Base-by-base conservation (phyloP, 352 stramenopile species). In the Phytophthora niederhauseri region DNA sequence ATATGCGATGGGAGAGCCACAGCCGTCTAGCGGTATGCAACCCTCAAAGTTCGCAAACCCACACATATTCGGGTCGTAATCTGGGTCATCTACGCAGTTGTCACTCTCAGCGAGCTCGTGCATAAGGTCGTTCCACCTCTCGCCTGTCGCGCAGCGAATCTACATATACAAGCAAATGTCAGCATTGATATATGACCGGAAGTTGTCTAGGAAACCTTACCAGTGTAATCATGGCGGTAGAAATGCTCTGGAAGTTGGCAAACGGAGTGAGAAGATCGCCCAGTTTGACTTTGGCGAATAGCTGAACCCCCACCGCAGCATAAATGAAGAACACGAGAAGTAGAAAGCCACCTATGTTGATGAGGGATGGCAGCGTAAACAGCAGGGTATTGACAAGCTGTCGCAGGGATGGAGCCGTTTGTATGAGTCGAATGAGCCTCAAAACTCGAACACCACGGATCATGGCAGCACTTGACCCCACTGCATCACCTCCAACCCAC, bases 321-420 rank as follows among this genome's bases (percentile, higher is more conserved):
- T 93, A 97, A 52, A 98, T 96, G 76, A 95, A 97, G 57, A 96
- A 91, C 14, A 98, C 68, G 30, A 98, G 77, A 4, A 87, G 77
- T n/a, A 98, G 61, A 14, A 98, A 70, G 7, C 73, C 75, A 19
- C 77, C 86, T 54, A 98, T 92, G 70, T 94, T 96, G 11, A 77
- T 76, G 17, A 93, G 79, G 11, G 78, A 87, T 36, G 89, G 90
- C 38, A 98, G 70, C 19, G 85, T 89, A 28, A 84, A 77, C 15
- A 97, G 31, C 24, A 98, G 79, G 6, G 90, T 96, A 61, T 94
- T 91, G 61, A 97, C 85, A 28, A 94, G 78, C 63, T 91, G 79
- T 12, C 84, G 75, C 9, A 98, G 72, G 17, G 76, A 82, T 56
- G 92, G 83, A 24, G 85, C 82, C 5, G 84, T 77, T 50, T 93